A percentile compares a stretch with the other conserved stretches of the same genome.
These are phyloP conservation scores for Fusarium coffeatum DNA, from an alignment of 2,329 filamentous ascomycete genomes.

Conservation along the genomic window DNA sequence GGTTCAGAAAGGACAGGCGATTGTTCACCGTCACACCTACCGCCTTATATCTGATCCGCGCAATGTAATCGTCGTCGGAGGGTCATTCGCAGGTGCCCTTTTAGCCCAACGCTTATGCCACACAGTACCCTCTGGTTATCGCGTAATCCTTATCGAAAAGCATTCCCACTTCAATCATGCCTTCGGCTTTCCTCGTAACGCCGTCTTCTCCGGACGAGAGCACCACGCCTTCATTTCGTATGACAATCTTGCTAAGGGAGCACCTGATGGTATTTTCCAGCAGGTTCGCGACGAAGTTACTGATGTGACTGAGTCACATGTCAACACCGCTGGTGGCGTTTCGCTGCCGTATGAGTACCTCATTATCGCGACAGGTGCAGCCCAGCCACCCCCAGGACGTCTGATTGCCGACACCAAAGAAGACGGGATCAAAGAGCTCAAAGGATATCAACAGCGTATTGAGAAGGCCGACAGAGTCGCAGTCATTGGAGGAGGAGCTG, in stretches of 20 bases:
- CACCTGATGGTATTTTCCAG: slow-evolving; percentile 16
- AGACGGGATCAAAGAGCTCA: slow-evolving; percentile 14
- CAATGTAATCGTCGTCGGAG: slow-evolving; percentile 27
- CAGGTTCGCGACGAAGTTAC: slow-evolving; percentile 12
- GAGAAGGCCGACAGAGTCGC: background rate
- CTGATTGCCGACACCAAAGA: background rate
- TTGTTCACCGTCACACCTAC: slow-evolving; percentile 25
- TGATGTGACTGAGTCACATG: background rate
- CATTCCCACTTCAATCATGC: slow-evolving; percentile 35
- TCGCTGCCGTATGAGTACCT: slow-evolving; percentile 16
- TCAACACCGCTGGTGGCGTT: background rate
- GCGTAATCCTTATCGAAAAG: slow-evolving; percentile 30
- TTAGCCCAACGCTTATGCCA: slow-evolving; percentile 18
- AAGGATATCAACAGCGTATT: slow-evolving; percentile 8
- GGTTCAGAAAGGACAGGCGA: background rate
- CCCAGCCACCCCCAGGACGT: slow-evolving; percentile 27
- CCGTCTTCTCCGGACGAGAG: slow-evolving; percentile 18
- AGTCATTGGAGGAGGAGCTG: slow-evolving; percentile 27
- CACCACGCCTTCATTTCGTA: slow-evolving; percentile 11
- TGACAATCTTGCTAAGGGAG: slow-evolving; percentile 6
- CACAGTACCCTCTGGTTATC: slow-evolving; percentile 22
- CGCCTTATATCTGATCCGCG: background rate
- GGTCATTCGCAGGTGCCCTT: slow-evolving; percentile 27
- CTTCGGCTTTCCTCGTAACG: slow-evolving; percentile 26
- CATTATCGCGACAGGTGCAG: slow-evolving; percentile 30